These are phyloP conservation scores for Hygrophila difformis DNA, from an alignment of 257 asterid species.

Conservation along the genomic window DNA sequence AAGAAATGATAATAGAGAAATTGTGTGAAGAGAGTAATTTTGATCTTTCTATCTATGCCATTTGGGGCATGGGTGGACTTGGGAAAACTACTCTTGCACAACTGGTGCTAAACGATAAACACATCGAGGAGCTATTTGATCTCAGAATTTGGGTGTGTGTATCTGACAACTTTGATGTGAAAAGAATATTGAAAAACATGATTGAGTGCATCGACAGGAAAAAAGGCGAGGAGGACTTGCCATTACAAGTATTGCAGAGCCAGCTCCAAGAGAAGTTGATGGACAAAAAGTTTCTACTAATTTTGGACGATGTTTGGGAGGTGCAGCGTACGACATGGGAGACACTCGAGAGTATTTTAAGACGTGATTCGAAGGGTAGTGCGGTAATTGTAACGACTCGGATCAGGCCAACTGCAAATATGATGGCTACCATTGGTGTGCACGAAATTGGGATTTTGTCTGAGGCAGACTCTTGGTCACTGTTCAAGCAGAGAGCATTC, in stretches of 20 bases:
- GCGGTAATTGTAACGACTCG: slow-evolving; percentile 18
- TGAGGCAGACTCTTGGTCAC: slow-evolving; percentile 17
- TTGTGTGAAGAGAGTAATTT: not conserved
- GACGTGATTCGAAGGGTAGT: slow-evolving; percentile 17
- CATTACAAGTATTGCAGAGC: slow-evolving; percentile 16
- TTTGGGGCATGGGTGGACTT: slow-evolving; percentile 28
- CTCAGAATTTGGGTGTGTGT: slow-evolving; percentile 22
- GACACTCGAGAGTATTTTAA: slow-evolving; percentile 13
- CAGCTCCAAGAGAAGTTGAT: slow-evolving; percentile 15
- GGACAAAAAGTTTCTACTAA: slow-evolving; percentile 17
- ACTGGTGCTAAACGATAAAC: slow-evolving; percentile 21
- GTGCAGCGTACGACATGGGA: slow-evolving; percentile 18
- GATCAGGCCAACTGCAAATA: slow-evolving; percentile 11
- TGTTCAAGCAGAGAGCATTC: slow-evolving; percentile 20
- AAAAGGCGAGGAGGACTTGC: slow-evolving; percentile 1
- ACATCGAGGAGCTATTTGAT: slow-evolving; percentile 11
- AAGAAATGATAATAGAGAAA: slow-evolving; percentile 15
- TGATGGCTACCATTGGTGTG: slow-evolving; percentile 14
- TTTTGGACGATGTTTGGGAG: slow-evolving; percentile 31
- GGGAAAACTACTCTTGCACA: slow-evolving; percentile 30
- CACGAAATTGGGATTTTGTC: slow-evolving; percentile 14
- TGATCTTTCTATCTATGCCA: slow-evolving; percentile 16
- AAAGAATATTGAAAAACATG: slow-evolving; percentile 16
- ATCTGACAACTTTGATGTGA: slow-evolving; percentile 17
- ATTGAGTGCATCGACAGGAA: slow-evolving; percentile 7